Evolutionary conservation across 148 eudicot genomes (phyloP), one percentile per base, ranked within the genome.

Genomic region (Oxyria digyna): DNA sequence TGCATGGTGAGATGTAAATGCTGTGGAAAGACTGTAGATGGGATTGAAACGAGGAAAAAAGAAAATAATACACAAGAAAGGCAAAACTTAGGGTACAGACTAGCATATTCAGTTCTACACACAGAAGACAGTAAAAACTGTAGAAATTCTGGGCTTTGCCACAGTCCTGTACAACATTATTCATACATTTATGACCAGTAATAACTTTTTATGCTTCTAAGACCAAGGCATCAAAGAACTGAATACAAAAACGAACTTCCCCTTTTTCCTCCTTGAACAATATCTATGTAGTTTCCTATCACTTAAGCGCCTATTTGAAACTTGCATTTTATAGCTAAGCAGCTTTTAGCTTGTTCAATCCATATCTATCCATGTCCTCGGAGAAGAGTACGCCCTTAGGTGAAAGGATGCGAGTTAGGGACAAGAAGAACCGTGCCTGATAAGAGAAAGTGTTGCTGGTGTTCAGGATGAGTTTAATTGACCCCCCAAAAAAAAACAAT

Each of bases 331-430:
- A n/a, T n/a, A 59, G 65, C 74, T 89, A 92, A 32, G 88, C 77
- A 71, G 84, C 71, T 77, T 76, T 85, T 62, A 83, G 75, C 72
- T 80, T 78, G 45, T 77, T 78, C 62, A 82, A 62, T 41, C 75
- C 74, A 75, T 79, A 78, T 20, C 76, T 85, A 9, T 67, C 68
- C 46, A 74, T 52, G 64, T 86, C 91, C 18, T 87, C 83, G 0
- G 91, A 79, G 65, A 79, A 82, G 15, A 94, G 83, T 15, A 94
- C 78, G 64, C 98, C 97, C 23, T 79, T 74, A 0, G 84, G 83
- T 23, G 87, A 85, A 57, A 86, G 79, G 64, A 94, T 83, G 7
- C 96, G 91, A 35, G 68, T 70, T 10, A 90, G 75, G 49, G 91
- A 41, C 69, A 42, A 69, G 38, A 42, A 42, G 68, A 71, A 71